phyloP scores from a whole-genome alignment of 1,284 basidiomycete genomes.

The Pseudozyma sp. region DNA sequence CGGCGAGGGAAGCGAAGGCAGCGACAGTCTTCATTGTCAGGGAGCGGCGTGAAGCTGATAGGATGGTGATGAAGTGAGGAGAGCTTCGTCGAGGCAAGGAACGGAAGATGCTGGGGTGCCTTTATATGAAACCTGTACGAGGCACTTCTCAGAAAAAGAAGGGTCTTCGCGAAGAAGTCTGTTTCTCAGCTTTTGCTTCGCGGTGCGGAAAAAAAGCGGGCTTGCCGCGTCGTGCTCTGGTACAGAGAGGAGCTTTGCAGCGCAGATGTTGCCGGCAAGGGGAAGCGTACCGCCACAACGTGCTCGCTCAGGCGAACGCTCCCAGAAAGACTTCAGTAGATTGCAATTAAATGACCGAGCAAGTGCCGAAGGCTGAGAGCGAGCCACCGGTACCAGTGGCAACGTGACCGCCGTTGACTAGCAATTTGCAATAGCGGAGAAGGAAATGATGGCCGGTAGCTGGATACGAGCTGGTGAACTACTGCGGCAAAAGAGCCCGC shows the following conservation, averaged over 20 bases:
- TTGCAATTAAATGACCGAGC: slow-evolving; percentile 3
- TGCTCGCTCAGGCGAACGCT: neutral
- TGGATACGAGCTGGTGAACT: no score
- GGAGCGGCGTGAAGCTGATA: neutral
- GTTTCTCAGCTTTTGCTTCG: no score
- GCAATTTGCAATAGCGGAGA: neutral
- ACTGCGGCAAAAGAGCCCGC: neutral
- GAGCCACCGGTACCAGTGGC: slow-evolving; percentile 10
- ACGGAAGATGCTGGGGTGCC: no score
- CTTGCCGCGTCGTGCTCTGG: no score
- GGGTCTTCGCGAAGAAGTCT: no score
- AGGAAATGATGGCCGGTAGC: neutral
- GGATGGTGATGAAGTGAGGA: neutral
- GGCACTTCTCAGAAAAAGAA: no score
- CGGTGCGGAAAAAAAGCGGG: no score
- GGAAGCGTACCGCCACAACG: slow-evolving; percentile 5
- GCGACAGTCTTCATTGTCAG: slow-evolving; percentile 74
- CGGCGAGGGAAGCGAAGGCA: slow-evolving; percentile 86
- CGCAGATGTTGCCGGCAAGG: no score
- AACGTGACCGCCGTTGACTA: slow-evolving; percentile 15
- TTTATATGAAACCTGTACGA: no score
- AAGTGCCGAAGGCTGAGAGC: neutral
- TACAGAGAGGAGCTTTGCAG: no score
- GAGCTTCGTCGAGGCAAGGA: neutral
- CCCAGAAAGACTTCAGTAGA: slow-evolving; percentile 4